A percentile compares a stretch with the other conserved stretches of the same genome.
Evolutionary conservation across 345 rosid species (phyloP).

Genomic region (Boechera divaricarpa): DNA sequence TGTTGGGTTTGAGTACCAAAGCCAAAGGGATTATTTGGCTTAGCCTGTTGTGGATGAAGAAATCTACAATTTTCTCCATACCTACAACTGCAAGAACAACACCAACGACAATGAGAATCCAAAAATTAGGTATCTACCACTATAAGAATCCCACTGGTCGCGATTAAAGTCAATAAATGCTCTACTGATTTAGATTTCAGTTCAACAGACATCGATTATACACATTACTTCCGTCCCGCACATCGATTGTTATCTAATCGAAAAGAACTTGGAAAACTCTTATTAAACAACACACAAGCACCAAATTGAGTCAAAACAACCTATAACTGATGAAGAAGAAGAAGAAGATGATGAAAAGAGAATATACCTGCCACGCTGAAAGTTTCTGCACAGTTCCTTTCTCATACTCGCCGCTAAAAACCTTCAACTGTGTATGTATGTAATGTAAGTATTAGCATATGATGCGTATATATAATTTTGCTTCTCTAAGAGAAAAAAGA

Average conservation of each 20-base stretch:
- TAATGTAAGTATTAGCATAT: not conserved
- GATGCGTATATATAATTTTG: not conserved
- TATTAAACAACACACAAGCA: not conserved
- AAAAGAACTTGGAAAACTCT: conserved; percentile 2
- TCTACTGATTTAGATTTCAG: not conserved
- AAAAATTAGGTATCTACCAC: not conserved
- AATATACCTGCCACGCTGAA: conserved; percentile 75
- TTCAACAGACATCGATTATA: conserved; percentile 1
- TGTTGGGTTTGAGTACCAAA: conserved; percentile 56
- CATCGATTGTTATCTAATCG: not conserved
- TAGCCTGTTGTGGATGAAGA: conserved; percentile 67
- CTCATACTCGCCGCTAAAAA: conserved; percentile 40
- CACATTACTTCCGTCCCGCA: not conserved
- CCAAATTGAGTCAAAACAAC: not conserved
- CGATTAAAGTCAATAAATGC: not conserved
- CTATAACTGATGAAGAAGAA: conserved; percentile 17
- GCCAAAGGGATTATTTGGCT: conserved; percentile 56
- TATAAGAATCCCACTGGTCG: not conserved
- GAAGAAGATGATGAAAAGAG: conserved; percentile 1
- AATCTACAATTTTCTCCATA: conserved; percentile 76
- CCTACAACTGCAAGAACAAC: conserved; percentile 65
- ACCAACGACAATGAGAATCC: conserved; percentile 26
- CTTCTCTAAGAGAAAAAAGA: not conserved
- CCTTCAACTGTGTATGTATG: not conserved
- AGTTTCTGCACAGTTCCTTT: conserved; percentile 73